Evolutionary conservation across 2,329 filamentous ascomycete species (phyloP).

Genomic region (Knufia fluminis): DNA sequence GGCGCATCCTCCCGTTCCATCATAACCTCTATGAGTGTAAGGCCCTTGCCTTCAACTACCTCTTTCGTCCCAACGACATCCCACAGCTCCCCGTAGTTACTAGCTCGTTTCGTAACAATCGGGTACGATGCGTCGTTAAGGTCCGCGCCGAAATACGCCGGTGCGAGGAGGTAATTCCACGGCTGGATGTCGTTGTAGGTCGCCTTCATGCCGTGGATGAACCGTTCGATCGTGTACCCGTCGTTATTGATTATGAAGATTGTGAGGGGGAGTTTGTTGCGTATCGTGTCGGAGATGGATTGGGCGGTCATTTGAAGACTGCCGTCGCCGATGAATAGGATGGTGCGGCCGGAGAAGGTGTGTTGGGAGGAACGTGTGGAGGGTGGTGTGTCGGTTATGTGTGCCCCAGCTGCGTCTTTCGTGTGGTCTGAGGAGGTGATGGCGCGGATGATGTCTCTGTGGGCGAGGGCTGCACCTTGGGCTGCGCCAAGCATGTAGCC

Average conservation of each 20-base stretch:
- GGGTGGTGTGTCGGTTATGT: conserved; percentile 24
- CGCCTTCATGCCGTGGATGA: conserved; percentile 46
- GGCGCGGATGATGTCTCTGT: conserved; percentile 34
- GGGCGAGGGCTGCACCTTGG: conserved; percentile 48
- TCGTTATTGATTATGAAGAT: conserved; percentile 50
- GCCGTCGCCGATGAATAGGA: conserved; percentile 54
- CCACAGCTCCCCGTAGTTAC: conserved; percentile 20
- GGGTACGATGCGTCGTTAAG: conserved; percentile 20
- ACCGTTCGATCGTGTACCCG: conserved; percentile 51
- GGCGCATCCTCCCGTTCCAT: conserved; percentile 33
- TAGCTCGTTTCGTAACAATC: conserved; percentile 16
- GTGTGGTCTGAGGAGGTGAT: conserved; percentile 36
- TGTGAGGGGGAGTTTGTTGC: conserved; percentile 40
- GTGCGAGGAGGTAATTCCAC: conserved; percentile 44
- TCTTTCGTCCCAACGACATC: conserved; percentile 22
- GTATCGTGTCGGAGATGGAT: conserved; percentile 56
- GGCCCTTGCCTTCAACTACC: conserved; percentile 30
- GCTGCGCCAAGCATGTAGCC: conserved; percentile 52
- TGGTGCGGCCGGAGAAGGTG: conserved; percentile 38
- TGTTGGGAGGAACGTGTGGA: conserved; percentile 14
- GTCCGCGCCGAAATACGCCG: conserved; percentile 24
- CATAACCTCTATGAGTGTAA: conserved; percentile 36
- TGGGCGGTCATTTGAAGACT: conserved; percentile 59
- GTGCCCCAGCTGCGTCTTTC: conserved; percentile 44
- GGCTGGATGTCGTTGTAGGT: conserved; percentile 47